Conservation (phyloP, 2,329 filamentous ascomycete species). For the Colletotrichum noveboracense region DNA sequence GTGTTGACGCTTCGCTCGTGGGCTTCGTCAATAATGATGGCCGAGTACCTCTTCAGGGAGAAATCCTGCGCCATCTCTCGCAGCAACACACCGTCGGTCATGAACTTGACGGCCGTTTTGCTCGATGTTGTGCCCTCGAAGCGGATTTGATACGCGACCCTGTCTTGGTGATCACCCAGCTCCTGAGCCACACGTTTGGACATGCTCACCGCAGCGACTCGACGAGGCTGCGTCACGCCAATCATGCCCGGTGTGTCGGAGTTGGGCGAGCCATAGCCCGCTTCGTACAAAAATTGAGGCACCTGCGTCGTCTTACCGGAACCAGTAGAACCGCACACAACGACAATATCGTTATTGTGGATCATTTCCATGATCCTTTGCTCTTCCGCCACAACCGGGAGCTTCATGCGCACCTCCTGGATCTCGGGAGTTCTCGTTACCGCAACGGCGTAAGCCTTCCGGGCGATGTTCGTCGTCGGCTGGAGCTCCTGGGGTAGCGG, state of each 20-base stretch:
- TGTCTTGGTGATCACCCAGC: slow-evolving; percentile 75
- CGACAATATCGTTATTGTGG: slow-evolving; percentile 86
- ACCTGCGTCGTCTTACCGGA: slow-evolving; percentile 98
- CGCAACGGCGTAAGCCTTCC: slow-evolving; percentile 78
- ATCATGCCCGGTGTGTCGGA: slow-evolving; percentile 90
- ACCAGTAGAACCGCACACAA: slow-evolving; percentile 93
- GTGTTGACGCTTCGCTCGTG: slow-evolving; percentile 98
- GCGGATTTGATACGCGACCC: slow-evolving; percentile 91
- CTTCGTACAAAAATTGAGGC: slow-evolving; percentile 94
- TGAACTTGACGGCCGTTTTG: slow-evolving; percentile 94
- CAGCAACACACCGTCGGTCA: slow-evolving; percentile 96
- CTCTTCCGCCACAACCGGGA: slow-evolving; percentile 93
- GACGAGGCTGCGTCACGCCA: slow-evolving; percentile 90
- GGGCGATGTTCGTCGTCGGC: slow-evolving; percentile 61
- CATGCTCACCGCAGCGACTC: slow-evolving; percentile 97
- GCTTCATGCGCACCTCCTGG: slow-evolving; percentile 76
- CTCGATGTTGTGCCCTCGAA: slow-evolving; percentile 85
- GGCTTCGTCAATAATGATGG: slow-evolving; percentile 93
- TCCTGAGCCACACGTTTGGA: slow-evolving; percentile 90
- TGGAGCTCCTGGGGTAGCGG: slow-evolving; percentile 71
- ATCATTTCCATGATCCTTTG: slow-evolving; percentile 98
- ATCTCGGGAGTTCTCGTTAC: slow-evolving; percentile 75
- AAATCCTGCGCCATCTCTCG: slow-evolving; percentile 93
- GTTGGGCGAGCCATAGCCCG: slow-evolving; percentile 81
- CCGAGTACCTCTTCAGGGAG: slow-evolving; percentile 86